These are phyloP conservation scores for Saccharomycopsis oosterbeekiorum DNA, from an alignment of 805 yeast species.

Conservation along the genomic window DNA sequence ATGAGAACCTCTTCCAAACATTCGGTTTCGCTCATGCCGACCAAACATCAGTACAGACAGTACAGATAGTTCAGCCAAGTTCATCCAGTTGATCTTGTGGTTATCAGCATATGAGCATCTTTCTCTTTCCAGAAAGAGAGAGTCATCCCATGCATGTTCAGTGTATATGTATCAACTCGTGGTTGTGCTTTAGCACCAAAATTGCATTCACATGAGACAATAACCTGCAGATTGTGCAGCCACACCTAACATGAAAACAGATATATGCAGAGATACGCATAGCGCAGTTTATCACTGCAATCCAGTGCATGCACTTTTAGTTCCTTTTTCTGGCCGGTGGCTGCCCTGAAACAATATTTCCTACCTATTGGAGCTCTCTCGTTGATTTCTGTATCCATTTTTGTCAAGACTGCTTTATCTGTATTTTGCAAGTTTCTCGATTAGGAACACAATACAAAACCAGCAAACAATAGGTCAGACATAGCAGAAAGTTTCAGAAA, in stretches of 20 bases:
- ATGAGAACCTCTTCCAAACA: too few species aligned
- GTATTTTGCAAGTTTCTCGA: background rate
- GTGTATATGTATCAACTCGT: too few species aligned
- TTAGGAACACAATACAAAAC: background rate
- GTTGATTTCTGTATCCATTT: background rate
- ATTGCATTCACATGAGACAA: too few species aligned
- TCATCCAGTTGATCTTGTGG: too few species aligned
- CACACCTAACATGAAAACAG: background rate
- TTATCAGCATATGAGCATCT: too few species aligned
- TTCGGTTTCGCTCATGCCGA: too few species aligned
- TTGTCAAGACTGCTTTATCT: background rate
- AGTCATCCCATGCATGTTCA: too few species aligned
- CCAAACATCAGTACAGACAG: too few species aligned
- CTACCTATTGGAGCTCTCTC: background rate
- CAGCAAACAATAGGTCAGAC: background rate
- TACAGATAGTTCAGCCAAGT: too few species aligned
- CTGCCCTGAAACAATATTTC: background rate
- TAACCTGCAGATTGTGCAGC: too few species aligned
- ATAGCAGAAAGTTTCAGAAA: background rate
- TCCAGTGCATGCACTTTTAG: background rate
- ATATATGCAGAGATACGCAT: background rate
- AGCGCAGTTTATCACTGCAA: background rate
- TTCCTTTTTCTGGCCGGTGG: background rate
- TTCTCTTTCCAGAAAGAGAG: too few species aligned
- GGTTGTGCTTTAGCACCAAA: too few species aligned